These are phyloP conservation scores for Nothophoma quercina DNA, from an alignment of 2,329 filamentous ascomycete species.

Conservation along the genomic window DNA sequence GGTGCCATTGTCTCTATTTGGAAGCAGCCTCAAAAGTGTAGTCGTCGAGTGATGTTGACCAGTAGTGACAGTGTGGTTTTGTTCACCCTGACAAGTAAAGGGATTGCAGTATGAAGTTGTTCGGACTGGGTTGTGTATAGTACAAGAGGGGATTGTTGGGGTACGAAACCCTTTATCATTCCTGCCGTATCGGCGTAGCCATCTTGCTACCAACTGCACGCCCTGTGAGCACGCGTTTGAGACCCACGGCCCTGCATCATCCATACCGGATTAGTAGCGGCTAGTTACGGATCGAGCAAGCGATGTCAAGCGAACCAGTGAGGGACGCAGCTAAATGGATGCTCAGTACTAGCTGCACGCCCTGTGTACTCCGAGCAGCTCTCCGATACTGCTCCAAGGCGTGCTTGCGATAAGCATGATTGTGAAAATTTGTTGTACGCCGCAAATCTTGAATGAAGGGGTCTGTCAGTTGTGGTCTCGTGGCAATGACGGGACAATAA, in stretches of 20 bases:
- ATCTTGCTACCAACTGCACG: constrained; percentile 19
- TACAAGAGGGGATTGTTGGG: background rate
- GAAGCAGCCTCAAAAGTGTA: background rate
- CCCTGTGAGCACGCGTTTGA: constrained; percentile 32
- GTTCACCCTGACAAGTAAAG: background rate
- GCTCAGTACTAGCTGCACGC: constrained; percentile 26
- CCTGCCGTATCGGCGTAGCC: constrained; percentile 9
- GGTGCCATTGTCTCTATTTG: constrained; percentile 36
- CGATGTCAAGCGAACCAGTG: constrained; percentile 28
- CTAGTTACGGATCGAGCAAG: constrained; percentile 44
- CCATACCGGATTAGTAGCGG: constrained; percentile 35
- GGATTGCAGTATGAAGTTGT: background rate
- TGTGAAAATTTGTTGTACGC: background rate
- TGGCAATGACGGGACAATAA: constrained; percentile 5
- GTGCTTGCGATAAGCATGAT: constrained; percentile 1
- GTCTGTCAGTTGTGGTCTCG: background rate
- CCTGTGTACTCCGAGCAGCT: constrained; percentile 23
- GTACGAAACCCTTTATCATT: constrained; percentile 17
- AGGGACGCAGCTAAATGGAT: constrained; percentile 7
- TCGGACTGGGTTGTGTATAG: background rate
- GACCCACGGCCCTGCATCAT: constrained; percentile 28
- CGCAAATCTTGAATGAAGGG: background rate
- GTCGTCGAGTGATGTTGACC: background rate
- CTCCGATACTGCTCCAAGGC: background rate
- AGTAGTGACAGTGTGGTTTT: background rate